Conservation (phyloP, 805 yeast species). For the Candida lessepsii region DNA sequence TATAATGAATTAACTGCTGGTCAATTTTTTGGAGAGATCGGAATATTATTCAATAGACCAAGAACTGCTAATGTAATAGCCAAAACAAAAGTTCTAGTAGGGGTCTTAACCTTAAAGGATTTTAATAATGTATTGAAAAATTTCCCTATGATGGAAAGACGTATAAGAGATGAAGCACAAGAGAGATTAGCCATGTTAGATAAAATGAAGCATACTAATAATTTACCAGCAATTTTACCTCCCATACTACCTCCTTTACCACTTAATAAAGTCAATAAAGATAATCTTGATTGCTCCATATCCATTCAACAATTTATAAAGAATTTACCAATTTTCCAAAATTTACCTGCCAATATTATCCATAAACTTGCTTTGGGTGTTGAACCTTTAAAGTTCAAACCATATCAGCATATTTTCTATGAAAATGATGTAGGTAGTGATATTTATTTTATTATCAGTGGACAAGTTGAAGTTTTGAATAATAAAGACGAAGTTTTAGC, state of each 20-base stretch:
- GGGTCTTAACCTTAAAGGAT: constrained; percentile 65
- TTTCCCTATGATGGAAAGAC: constrained; percentile 64
- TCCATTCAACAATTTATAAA: constrained; percentile 58
- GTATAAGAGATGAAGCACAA: constrained; percentile 76
- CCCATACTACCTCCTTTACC: constrained; percentile 5
- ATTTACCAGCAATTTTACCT: constrained; percentile 21
- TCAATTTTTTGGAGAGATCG: constrained; percentile 76
- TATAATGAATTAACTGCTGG: constrained; percentile 72
- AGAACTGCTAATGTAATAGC: constrained; percentile 79
- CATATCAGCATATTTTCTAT: constrained; percentile 59
- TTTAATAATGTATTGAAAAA: constrained; percentile 57
- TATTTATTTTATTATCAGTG: constrained; percentile 63
- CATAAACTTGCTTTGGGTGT: constrained; percentile 65
- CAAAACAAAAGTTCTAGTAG: constrained; percentile 61
- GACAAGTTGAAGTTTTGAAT: constrained; percentile 67
- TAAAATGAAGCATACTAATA: constrained; percentile 43
- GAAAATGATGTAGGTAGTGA: constrained; percentile 63
- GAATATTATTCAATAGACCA: constrained; percentile 71
- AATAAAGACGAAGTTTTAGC: constrained; percentile 42
- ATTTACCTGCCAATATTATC: constrained; percentile 55
- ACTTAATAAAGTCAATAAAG: constrained; percentile 11
- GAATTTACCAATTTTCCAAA: constrained; percentile 56
- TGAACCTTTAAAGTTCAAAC: constrained; percentile 51
- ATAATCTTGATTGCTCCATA: constrained; percentile 51
- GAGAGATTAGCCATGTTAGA: constrained; percentile 72